Percentiles rank a stretch among this genome's conserved stretches.
These are phyloP conservation scores for Brassica rapa DNA, from an alignment of 345 rosid genomes.

Conservation along the genomic window DNA sequence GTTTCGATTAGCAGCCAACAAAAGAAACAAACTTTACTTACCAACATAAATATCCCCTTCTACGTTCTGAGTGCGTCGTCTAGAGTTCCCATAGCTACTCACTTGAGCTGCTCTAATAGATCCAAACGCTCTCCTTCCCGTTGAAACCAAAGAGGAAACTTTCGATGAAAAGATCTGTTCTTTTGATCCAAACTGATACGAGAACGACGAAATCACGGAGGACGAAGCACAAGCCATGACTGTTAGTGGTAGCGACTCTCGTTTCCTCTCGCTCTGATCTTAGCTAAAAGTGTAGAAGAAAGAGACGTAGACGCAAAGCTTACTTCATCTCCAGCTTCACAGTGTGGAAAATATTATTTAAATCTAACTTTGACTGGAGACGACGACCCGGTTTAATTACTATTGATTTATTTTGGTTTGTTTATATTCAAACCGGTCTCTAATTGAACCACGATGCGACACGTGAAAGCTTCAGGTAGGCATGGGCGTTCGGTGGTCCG, in stretches of 20 bases:
- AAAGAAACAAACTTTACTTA: slow-evolving; percentile 16
- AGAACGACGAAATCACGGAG: background rate
- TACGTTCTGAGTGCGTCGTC: slow-evolving; percentile 49
- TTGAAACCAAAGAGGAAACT: background rate
- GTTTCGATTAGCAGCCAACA: background rate
- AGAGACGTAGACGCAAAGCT: slow-evolving; percentile 27
- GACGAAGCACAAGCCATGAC: slow-evolving; percentile 31
- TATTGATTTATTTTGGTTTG: no score
- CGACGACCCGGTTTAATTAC: slow-evolving; percentile 10
- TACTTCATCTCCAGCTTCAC: slow-evolving; percentile 5
- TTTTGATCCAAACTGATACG: background rate
- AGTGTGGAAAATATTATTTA: background rate
- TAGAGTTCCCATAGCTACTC: slow-evolving; percentile 10
- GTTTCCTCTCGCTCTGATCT: slow-evolving; percentile 6
- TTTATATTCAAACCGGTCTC: background rate
- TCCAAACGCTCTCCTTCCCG: slow-evolving; percentile 25
- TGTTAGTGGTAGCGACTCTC: background rate
- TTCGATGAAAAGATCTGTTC: slow-evolving; percentile 9
- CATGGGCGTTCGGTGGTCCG: no score
- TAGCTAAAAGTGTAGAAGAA: slow-evolving; percentile 7
- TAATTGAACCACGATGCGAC: background rate
- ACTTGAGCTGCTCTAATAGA: slow-evolving; percentile 42
- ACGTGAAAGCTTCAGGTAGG: background rate
- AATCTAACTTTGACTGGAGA: slow-evolving; percentile 3
- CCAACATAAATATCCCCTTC: slow-evolving; percentile 66